Evolutionary conservation across 1,284 basidiomycete species (phyloP).

Genomic region (Cryptococcus hybrid): DNA sequence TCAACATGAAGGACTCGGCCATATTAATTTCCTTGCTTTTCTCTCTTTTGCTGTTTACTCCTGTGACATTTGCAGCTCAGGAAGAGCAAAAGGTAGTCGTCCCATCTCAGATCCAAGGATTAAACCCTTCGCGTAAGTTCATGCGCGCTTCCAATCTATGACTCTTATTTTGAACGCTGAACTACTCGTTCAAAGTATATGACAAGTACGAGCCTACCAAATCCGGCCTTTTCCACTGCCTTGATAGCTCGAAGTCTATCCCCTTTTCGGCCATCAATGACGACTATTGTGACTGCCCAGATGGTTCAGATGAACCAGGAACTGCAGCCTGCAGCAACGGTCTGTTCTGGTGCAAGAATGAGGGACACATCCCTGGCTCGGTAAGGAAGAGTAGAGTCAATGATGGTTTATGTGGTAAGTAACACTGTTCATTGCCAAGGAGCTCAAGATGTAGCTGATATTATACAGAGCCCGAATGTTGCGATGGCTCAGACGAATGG

Average conservation of each 20-base stretch:
- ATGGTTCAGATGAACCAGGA: constrained; percentile 92
- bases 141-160: too few species aligned
- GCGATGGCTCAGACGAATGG: constrained; percentile 94
- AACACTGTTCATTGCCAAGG: background rate
- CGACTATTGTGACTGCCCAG: constrained; percentile 90
- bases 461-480: constrained; percentile 78
- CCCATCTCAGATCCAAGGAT: constrained; percentile 20
- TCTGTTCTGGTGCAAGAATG: constrained; percentile 81
- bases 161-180: background rate
- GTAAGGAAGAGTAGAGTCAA: constrained; percentile 84
- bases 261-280: constrained; percentile 81
- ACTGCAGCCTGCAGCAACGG: constrained; percentile 73
- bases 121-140: constrained; percentile 28
- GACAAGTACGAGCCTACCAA: constrained; percentile 17
- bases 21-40: constrained; percentile 1
- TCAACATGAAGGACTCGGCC: background rate
- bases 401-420: constrained; percentile 89
- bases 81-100: constrained; percentile 12
- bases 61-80: background rate
- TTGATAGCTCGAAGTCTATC: constrained; percentile 43
- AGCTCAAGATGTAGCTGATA: background rate
- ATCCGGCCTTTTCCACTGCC: constrained; percentile 35
- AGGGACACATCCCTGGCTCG: constrained; percentile 77
- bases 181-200: constrained; percentile 15
- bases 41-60: constrained; percentile 2